Evolutionary conservation across 768 basidiomycete genomes (phyloP).

Genomic region (Suillus weaverae): DNA sequence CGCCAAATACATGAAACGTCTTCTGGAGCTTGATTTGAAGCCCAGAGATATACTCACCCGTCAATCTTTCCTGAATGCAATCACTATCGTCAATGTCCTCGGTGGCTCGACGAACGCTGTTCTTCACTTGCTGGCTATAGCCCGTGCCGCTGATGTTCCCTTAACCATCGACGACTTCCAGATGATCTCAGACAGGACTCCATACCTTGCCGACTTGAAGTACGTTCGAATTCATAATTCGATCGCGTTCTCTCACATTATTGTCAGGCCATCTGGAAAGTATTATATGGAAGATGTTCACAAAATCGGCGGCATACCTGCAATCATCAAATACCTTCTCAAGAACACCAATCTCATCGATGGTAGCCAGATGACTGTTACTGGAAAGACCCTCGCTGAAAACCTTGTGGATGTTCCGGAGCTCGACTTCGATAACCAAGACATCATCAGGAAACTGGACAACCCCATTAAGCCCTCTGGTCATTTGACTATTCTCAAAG

Average conservation of each 20-base stretch:
- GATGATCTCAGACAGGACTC: constrained; percentile 72
- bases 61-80: constrained; percentile 79
- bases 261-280: constrained; percentile 70
- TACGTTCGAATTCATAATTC: constrained; percentile 30
- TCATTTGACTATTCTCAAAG: constrained; percentile 83
- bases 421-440: constrained; percentile 69
- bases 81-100: constrained; percentile 73
- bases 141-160: constrained; percentile 71
- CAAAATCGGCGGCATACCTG: constrained; percentile 81
- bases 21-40: constrained; percentile 79
- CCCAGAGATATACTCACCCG: constrained; percentile 76
- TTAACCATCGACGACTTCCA: constrained; percentile 89
- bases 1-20: constrained; percentile 70
- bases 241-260: constrained; percentile 10
- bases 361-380: constrained; percentile 83
- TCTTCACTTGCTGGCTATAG: constrained; percentile 82
- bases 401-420: constrained; percentile 80
- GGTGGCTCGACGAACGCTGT: constrained; percentile 91
- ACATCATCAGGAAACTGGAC: constrained; percentile 68
- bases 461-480: constrained; percentile 87
- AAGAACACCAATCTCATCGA: constrained; percentile 79
- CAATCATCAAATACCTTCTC: constrained; percentile 79
- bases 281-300: constrained; percentile 93
- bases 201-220: constrained; percentile 84
- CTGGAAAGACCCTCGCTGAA: constrained; percentile 86